phyloP scores from a whole-genome alignment of 2,329 filamentous ascomycete genomes.

The Pestalotiopsis sp. region DNA sequence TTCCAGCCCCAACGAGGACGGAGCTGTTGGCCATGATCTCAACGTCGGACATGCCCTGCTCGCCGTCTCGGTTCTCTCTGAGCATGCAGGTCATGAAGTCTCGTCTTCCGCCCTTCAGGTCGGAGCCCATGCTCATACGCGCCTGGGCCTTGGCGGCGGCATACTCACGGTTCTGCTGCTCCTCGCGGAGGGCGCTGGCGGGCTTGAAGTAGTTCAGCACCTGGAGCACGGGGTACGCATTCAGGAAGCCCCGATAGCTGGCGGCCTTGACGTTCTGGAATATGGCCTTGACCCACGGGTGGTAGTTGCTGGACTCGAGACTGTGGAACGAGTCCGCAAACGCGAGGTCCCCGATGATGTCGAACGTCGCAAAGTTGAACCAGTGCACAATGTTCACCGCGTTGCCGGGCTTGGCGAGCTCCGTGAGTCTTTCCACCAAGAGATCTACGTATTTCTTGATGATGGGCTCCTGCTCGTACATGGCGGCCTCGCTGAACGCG shows the following conservation, averaged over 20 bases:
- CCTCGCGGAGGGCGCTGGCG: background rate
- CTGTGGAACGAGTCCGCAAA: conserved; percentile 19
- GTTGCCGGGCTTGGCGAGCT: background rate
- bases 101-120: background rate
- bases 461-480: conserved; percentile 20
- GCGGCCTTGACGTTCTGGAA: conserved; percentile 11
- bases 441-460: conserved; percentile 19
- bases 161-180: background rate
- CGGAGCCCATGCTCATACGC: background rate
- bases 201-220: background rate
- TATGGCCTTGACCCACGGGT: conserved; percentile 37
- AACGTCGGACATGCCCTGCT: conserved; percentile 5
- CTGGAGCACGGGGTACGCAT: background rate
- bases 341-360: conserved; percentile 19
- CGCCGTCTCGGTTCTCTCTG: background rate
- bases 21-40: conserved; percentile 7
- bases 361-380: conserved; percentile 16
- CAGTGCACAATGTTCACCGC: conserved; percentile 18
- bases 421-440: background rate
- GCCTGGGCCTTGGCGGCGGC: background rate
- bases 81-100: conserved; percentile 5
- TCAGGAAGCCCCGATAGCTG: background rate
- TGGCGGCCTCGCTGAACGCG: conserved; percentile 18
- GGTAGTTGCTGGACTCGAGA: conserved; percentile 21
- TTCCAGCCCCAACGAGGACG: background rate